phyloP scores from a whole-genome alignment of 2,329 filamentous ascomycete species.

The Bipolaris victoriae region DNA sequence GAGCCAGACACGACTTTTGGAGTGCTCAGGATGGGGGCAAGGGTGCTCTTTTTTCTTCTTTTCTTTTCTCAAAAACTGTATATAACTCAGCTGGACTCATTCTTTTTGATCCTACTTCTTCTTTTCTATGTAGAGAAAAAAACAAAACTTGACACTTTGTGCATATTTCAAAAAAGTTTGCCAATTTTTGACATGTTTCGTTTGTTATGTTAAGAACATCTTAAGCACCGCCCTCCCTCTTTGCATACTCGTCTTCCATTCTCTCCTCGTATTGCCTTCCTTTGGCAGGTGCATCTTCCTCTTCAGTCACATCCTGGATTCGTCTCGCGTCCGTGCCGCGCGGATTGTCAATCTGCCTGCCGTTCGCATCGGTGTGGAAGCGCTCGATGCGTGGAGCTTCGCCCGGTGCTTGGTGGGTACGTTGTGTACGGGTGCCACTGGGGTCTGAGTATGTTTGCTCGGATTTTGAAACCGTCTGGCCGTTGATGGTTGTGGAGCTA shows the following conservation, averaged over 20 bases:
- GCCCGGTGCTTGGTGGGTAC: constrained; percentile 36
- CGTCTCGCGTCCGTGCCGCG: constrained; percentile 15
- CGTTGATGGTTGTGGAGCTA: constrained; percentile 35
- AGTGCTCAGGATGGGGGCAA: too few relatives aligned
- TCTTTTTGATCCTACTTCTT: neutral
- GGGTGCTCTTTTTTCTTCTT: neutral
- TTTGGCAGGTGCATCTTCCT: constrained; percentile 40
- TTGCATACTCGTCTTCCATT: constrained; percentile 55
- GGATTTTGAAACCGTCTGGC: constrained; percentile 33
- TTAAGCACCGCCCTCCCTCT: constrained; percentile 52
- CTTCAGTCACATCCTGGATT: constrained; percentile 44
- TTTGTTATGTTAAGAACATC: too few relatives aligned
- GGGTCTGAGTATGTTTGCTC: constrained; percentile 36
- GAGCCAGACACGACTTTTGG: neutral
- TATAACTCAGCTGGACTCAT: neutral
- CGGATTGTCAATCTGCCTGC: constrained; percentile 25
- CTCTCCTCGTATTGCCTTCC: constrained; percentile 50
- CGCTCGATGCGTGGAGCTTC: constrained; percentile 35
- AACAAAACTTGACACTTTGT: neutral
- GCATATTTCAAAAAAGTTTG: too few relatives aligned
- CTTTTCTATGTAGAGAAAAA: neutral
- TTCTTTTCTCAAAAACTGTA: neutral
- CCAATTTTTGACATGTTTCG: too few relatives aligned
- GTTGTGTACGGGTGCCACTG: constrained; percentile 37
- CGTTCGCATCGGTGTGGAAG: constrained; percentile 30